A percentile compares a stretch with the other conserved stretches of the same genome.
These are phyloP conservation scores for Davidsoniella neocaledoniae DNA, from an alignment of 2,329 filamentous ascomycete genomes.

Conservation along the genomic window DNA sequence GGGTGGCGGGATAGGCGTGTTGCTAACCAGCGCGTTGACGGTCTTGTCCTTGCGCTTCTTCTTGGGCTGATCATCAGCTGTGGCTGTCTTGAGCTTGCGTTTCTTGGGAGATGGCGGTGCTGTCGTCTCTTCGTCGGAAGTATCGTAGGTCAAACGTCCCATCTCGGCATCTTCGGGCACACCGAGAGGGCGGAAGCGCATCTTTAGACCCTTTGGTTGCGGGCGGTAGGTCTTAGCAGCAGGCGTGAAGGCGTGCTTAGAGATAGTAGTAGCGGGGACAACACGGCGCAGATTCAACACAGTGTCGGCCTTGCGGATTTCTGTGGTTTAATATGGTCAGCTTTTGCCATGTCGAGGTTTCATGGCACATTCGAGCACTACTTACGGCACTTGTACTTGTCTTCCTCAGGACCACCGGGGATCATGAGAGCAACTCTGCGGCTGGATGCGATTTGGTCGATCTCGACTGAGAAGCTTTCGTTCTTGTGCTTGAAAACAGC, in stretches of 20 bases:
- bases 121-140: slow-evolving; percentile 8
- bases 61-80: slow-evolving; percentile 8
- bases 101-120: slow-evolving; percentile 10
- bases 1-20: not conserved
- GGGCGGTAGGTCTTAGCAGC: slow-evolving; percentile 31
- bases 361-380: not conserved
- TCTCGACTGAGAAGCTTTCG: slow-evolving; percentile 42
- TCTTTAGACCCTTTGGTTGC: slow-evolving; percentile 50
- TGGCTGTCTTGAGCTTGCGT: slow-evolving; percentile 7
- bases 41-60: slow-evolving; percentile 12
- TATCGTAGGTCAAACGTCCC: slow-evolving; percentile 10
- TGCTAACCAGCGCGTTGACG: not conserved
- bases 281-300: slow-evolving; percentile 11
- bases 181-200: slow-evolving; percentile 52
- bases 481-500: slow-evolving; percentile 45
- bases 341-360: not conserved
- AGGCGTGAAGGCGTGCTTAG: not conserved
- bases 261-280: slow-evolving; percentile 1
- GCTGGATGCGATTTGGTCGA: slow-evolving; percentile 33
- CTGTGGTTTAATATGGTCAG: not conserved
- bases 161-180: slow-evolving; percentile 29
- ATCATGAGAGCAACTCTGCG: slow-evolving; percentile 16
- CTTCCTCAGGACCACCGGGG: slow-evolving; percentile 8
- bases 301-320: slow-evolving; percentile 6
- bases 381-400: slow-evolving; percentile 12